Evolutionary conservation across 345 rosid genomes (phyloP), one percentile per base, ranked within the genome.

Genomic region (rapeseed (Brassica napus)): DNA sequence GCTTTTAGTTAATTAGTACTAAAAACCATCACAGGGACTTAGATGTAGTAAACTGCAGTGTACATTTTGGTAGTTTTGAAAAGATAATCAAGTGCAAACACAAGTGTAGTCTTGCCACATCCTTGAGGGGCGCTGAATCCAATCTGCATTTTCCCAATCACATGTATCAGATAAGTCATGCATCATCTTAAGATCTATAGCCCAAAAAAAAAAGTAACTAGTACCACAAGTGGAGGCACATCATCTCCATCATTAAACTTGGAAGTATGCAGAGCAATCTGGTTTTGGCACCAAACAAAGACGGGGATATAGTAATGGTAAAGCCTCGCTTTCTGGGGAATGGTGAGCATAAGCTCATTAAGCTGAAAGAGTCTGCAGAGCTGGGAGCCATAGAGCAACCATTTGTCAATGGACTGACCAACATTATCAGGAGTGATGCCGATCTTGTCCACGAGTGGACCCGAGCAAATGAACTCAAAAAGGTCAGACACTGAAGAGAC

Each of bases 51-150:
- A 47, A 37, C 3, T 4, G 12, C 54, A 65, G 12, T 4, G 83
- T 49, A 95, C 99, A 93, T 91, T 87, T 89, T 89, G 18, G 93
- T 90, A 34, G 82, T 75, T 68, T 75, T 71, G 84, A 95, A 95
- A 73, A 95, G 98, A 82, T 88, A 88, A 81, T 88, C 87, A 73
- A 95, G 98, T 42, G 98, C 99, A 86, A 91, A 90, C 76, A 91
- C 98, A 66, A 93, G 99, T 9, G 99, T 95, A 59, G 96, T 93
- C 89, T 95, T 95, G 77, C 99, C 99, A 85, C 98, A 93, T 82
- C 97, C 99, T 79, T 95, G 98, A 23, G 99, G 98, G 3, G 98
- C 98, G 65, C 97, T 93, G 67, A 95, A 93, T 77, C 99, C 99
- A 84, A 95, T 86, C 99, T 95, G 86, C 86, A 72, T 10, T 23